Base-by-base conservation (phyloP, 1,284 basidiomycete species). In the Gymnopus androsaceus region DNA sequence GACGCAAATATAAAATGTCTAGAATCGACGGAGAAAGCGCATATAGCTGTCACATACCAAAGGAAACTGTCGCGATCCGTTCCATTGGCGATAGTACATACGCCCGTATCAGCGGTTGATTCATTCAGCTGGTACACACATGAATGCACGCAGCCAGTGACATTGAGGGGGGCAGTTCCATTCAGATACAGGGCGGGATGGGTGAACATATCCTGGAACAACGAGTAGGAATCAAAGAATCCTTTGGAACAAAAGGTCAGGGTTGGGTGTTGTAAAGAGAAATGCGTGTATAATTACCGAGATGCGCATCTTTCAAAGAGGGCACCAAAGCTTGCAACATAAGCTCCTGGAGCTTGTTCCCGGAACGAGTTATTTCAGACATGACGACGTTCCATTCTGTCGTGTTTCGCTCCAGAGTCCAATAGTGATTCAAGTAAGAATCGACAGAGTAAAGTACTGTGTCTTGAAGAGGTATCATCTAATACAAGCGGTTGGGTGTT, bases 91-190 rank as follows among this genome's bases (percentile, higher is more conserved):
- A 69, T 66, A 1, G 75, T 79, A 63, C 80, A 83, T 5, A 55
- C 66, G 33, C 54, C 54, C 15, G 48, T 56, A 33, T 69, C 70
- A 3, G 63, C 58, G 19, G 66, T 67, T 49, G 67, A 65, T 48
- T 73, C 75, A 57, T 75, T 71, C 44, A 71, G 23, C 51, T 72
- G 55, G 66, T 74, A 81, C 4, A 81, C 72, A 60, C 80, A 82
- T 0, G 74, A 66, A 44, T 75, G 66, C 21, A 79, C 71, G 8
- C 74, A 68, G 1, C 80, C 80, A 1, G 79, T 84, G 14, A 78
- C 74, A 61, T 85, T 84, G 49, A 80, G 66, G 11, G 82, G 79
- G 1, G 75, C 81, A 1, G 82, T 85, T 15, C 83, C 83, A 56
- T 85, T 85, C 34, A 85, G 66, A 61, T 83, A 85, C 12, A 64